Evolutionary conservation across 805 yeast species (phyloP).

Genomic region (Hanseniaspora valbyensis): DNA sequence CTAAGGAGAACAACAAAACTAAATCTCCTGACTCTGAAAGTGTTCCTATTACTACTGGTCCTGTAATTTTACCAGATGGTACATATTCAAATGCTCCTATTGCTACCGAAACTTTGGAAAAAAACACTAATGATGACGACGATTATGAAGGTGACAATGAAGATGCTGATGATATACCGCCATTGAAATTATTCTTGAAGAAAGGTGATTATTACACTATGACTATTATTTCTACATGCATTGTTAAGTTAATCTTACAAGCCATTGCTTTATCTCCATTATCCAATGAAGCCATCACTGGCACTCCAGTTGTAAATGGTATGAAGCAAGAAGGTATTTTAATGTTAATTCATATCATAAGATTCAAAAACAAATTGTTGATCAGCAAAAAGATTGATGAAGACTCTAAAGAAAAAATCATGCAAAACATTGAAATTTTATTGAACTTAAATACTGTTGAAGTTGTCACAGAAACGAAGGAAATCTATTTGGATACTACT

Average conservation of each 20-base stretch:
- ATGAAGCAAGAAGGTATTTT: conserved; percentile 90
- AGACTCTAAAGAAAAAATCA: conserved; percentile 89
- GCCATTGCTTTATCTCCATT: conserved; percentile 43
- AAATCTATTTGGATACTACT: conserved; percentile 69
- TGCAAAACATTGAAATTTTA: conserved; percentile 73
- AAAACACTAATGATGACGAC: conserved; percentile 45
- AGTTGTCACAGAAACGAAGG: conserved; percentile 32
- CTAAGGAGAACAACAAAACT: conserved; percentile 19
- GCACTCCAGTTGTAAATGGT: conserved; percentile 58
- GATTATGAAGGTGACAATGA: too few relatives aligned
- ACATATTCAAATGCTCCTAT: conserved; percentile 95
- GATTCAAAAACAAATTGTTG: conserved; percentile 60
- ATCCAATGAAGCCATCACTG: conserved; percentile 18
- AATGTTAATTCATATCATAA: conserved; percentile 78
- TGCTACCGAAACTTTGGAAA: conserved; percentile 64
- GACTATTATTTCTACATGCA: conserved; percentile 74
- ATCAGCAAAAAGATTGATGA: conserved; percentile 78
- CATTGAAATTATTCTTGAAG: conserved; percentile 69
- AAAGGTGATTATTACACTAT: conserved; percentile 87
- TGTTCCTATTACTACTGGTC: conserved; percentile 35
- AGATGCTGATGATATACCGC: conserved; percentile 34
- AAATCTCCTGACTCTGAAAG: conserved; percentile 21
- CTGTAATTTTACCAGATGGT: conserved; percentile 93
- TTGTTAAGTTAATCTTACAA: conserved; percentile 77
- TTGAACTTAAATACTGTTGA: conserved; percentile 40